Percentiles rank a stretch among this genome's conserved stretches.
These are phyloP conservation scores for grape (Vitis vinifera) DNA, from an alignment of 164 flowering plant genomes.

Conservation along the genomic window DNA sequence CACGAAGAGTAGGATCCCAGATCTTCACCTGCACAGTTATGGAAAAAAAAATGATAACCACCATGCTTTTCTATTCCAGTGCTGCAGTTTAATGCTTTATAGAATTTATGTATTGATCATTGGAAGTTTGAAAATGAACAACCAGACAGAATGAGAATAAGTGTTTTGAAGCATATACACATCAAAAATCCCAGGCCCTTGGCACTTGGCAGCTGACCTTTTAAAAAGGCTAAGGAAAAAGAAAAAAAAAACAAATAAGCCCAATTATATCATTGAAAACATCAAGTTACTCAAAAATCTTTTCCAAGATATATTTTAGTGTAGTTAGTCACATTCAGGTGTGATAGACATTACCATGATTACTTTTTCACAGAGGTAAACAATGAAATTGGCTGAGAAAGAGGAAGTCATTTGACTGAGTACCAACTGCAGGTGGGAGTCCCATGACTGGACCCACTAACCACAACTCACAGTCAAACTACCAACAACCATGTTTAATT, in stretches of 20 bases:
- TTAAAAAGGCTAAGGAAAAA: too few species aligned
- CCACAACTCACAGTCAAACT: too few species aligned
- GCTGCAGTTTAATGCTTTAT: background rate
- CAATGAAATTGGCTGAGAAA: background rate
- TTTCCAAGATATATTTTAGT: background rate
- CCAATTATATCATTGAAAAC: background rate
- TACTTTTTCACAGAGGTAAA: background rate
- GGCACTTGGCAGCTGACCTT: too few species aligned
- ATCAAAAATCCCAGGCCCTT: too few species aligned
- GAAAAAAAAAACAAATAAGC: too few species aligned
- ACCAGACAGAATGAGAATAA: background rate
- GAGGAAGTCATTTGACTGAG: background rate
- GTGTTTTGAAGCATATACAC: background rate
- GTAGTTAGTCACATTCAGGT: too few species aligned
- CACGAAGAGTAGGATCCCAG: slow-evolving; percentile 99
- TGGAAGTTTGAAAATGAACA: background rate
- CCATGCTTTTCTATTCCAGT: background rate
- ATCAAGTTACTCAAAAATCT: background rate
- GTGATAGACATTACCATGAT: too few species aligned
- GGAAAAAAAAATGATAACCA: slow-evolving; percentile 1
- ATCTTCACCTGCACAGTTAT: slow-evolving; percentile 71
- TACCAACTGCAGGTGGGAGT: background rate
- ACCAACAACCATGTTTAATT: too few species aligned
- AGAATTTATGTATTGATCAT: background rate
- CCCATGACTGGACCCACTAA: background rate